Evolutionary conservation across 2,329 filamentous ascomycete species (phyloP), one percentile per base, ranked within the genome.

Genomic region (Venturia asperata): DNA sequence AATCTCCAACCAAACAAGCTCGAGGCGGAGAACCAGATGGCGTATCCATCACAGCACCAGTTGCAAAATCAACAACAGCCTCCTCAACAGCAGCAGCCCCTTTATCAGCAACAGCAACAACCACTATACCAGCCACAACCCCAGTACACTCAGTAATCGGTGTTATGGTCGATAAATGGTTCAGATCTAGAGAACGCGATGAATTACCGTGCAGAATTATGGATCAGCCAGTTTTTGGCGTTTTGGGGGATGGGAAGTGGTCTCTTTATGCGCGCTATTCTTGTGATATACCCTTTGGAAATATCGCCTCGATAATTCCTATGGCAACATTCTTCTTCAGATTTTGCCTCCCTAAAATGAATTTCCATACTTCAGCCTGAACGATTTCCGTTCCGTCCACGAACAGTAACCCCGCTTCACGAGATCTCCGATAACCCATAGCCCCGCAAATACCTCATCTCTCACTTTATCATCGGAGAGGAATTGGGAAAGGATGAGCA

Each of bases 1-100:
- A 41, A 27, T 52, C n/a, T 47, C 17, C 64, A 66, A 43, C 64
- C 64, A 24, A 41, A 41, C 19, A 63, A 63, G 61, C 43, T 55
- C 34, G 60, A 63, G 39, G 45, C 24, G 7, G 58, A 45, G 15
- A 41, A 61, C 10, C 37, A 39, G 34, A 63, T 63, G 61, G 41
- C 30, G 5, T 63, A 63, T 19, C 24, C 42, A 3, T 21, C 47
- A 34, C 61, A 63, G 24, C 61, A 62, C 9, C 37, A 62, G 11
- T 15, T 24, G 3, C 41, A 37, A 52, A 21, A 52, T 5, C 27
- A 56, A 13, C 39, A 47, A 47, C 11, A 34, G 37, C 61, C 15
- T 21, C 56, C 19, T 11, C 30, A 60, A 60, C 56, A 60, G 56
- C 56, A 60, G 27, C 27, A 10, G 34, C 30, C 56, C 13, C 39